Evolutionary conservation across 2,329 filamentous ascomycete species (phyloP), one percentile per base, ranked within the genome.

Genomic region (Knufia fluminis): DNA sequence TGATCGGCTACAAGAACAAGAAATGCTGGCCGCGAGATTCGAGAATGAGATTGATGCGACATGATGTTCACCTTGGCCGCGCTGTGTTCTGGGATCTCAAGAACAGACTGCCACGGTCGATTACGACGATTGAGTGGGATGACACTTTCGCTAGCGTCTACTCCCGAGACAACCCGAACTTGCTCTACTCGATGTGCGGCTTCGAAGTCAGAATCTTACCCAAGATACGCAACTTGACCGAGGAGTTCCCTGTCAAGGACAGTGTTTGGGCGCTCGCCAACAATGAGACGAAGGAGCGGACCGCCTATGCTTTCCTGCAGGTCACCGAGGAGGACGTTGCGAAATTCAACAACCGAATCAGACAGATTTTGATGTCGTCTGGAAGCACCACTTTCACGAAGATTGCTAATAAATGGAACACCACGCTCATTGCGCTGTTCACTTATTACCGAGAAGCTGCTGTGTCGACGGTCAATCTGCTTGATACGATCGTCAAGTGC

Each of bases 401-500:
- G 77, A 98, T 98, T 62, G 92, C 94, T 41, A 98, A 98, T 71
- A 98, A 98, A 71, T 98, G 94, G 92, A 98, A 98, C 69, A 98
- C 92, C 0, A 92, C 88, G 1, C 70, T 98, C 58, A 98, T 98
- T 61, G 90, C 92, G 0, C 78, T 98, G 22, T 98, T 98, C 71
- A 97, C 92, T 0, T 98, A 98, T 69, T 98, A 98, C 65, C 87
- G 92, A 65, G 92, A 98, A 65, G 92, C 92, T 42, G 92, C 92
- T 14, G 91, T 97, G 1, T 95, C 91, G 1, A 98, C 94, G 0
- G 87, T 97, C 53, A 86, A 88, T 54, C 75, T 98, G 3, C 77
- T 98, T 2, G 92, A 98, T 64, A 96, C 91, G 0, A 98, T 98
- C 59, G 92, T 98, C 65, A 98, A 98, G 71, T 98, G 92, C 60